phyloP scores from a whole-genome alignment of 2,329 filamentous ascomycete species.

The Cladosporium sp. region DNA sequence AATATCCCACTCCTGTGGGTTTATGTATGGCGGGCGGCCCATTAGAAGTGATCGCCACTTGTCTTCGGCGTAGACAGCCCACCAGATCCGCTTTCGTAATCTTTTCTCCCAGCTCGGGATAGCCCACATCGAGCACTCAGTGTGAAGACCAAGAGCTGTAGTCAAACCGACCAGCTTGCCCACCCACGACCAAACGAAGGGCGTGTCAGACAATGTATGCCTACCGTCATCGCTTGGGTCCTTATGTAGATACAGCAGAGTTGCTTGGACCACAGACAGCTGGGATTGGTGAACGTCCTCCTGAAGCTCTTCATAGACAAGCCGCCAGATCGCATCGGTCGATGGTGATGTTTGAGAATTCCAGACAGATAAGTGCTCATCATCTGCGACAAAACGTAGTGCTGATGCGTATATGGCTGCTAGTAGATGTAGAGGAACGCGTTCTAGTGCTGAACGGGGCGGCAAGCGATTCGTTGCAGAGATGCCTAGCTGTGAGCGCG shows the following conservation, averaged over 20 bases:
- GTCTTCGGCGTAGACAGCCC: conserved; percentile 18
- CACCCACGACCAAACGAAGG: conserved; percentile 8
- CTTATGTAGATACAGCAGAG: conserved; percentile 13
- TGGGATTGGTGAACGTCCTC: conserved; percentile 7
- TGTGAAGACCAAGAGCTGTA: conserved; percentile 7
- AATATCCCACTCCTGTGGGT: conserved; percentile 12
- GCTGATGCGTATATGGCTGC: conserved; percentile 12
- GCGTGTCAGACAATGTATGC: conserved; percentile 6
- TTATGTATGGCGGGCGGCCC: conserved; percentile 15
- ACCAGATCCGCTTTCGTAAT: conserved; percentile 11
- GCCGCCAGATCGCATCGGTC: neutral
- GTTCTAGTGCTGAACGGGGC: neutral
- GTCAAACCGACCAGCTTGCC: conserved; percentile 13
- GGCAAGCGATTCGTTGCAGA: neutral
- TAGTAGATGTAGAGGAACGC: conserved; percentile 9
- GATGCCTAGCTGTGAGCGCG: conserved; percentile 8
- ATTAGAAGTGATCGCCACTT: conserved; percentile 15
- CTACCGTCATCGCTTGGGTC: neutral
- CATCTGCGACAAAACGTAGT: neutral
- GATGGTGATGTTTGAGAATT: conserved; percentile 4
- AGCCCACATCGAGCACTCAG: conserved; percentile 14
- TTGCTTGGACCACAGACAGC: conserved; percentile 10
- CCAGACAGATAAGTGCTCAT: conserved; percentile 8
- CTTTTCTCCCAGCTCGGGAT: conserved; percentile 16
- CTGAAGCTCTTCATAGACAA: conserved; percentile 15